A percentile compares a stretch with the other conserved stretches of the same genome.
Evolutionary conservation across 805 yeast species (phyloP).

Genomic region (Cephaloascus fragrans): DNA sequence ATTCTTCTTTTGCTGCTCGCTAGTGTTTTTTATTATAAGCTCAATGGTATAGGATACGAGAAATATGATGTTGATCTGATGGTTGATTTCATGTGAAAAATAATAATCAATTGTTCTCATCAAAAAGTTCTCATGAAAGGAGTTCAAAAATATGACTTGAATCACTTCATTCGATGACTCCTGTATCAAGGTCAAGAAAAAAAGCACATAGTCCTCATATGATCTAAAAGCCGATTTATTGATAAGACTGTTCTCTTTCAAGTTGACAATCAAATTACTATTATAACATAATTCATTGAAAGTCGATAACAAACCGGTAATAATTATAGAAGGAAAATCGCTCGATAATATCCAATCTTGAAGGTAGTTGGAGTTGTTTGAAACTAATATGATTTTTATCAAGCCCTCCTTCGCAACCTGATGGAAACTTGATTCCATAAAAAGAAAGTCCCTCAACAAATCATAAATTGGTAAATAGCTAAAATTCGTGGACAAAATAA

Average conservation of each 20-base stretch:
- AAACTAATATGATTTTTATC: slow-evolving; percentile 6
- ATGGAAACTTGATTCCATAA: slow-evolving; percentile 6
- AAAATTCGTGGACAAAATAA: not conserved
- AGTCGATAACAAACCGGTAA: slow-evolving; percentile 6
- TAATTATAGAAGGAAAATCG: slow-evolving; percentile 8
- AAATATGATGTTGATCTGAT: slow-evolving; percentile 2
- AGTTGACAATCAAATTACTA: slow-evolving; percentile 10
- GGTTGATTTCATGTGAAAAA: not conserved
- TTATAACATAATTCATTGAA: slow-evolving; percentile 6
- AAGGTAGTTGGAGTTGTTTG: slow-evolving; percentile 4
- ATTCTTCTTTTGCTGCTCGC: too few relatives aligned
- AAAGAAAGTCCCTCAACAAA: slow-evolving; percentile 9
- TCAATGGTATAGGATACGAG: slow-evolving; percentile 5
- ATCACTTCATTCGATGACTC: slow-evolving; percentile 1
- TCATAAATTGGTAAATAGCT: slow-evolving; percentile 13
- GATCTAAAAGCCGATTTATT: not conserved
- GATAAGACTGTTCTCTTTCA: slow-evolving; percentile 1
- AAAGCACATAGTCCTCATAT: not conserved
- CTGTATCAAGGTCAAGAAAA: not conserved
- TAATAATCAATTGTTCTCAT: slow-evolving; percentile 4
- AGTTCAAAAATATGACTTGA: slow-evolving; percentile 4
- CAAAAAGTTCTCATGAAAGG: slow-evolving; percentile 5
- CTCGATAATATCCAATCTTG: slow-evolving; percentile 9
- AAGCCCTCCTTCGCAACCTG: slow-evolving; percentile 5
- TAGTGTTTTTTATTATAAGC: not conserved